These are phyloP conservation scores for Aureobasidium sp. DNA, from an alignment of 2,329 filamentous ascomycete genomes.

Conservation along the genomic window DNA sequence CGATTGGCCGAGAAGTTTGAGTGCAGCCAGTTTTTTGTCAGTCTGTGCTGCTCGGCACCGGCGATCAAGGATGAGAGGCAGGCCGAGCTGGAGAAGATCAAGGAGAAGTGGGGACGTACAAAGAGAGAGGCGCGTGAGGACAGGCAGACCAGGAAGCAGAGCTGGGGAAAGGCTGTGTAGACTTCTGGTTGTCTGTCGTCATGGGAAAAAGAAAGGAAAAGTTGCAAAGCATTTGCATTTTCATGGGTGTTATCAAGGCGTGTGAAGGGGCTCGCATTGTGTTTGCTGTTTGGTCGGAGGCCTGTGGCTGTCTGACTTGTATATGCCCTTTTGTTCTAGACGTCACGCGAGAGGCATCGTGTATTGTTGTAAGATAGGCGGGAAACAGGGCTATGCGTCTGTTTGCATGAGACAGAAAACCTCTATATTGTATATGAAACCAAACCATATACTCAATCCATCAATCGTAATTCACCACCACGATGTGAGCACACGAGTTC, in stretches of 20 bases:
- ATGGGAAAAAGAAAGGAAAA: not conserved
- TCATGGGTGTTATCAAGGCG: conserved; percentile 7
- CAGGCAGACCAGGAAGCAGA: conserved; percentile 49
- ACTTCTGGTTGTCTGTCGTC: not conserved
- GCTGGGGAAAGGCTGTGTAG: conserved; percentile 40
- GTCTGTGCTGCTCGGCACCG: conserved; percentile 49
- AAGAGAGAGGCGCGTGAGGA: conserved; percentile 55
- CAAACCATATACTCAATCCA: not conserved
- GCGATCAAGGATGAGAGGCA: conserved; percentile 34
- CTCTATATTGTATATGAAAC: conserved; percentile 2
- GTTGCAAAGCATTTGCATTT: conserved; percentile 13
- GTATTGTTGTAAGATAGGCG: conserved; percentile 10
- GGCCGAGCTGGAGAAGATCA: conserved; percentile 44
- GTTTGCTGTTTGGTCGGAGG: not conserved
- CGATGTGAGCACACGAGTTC: not conserved
- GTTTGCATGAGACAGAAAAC: not conserved
- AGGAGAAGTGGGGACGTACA: conserved; percentile 52
- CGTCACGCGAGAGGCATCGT: not conserved
- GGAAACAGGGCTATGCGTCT: not conserved
- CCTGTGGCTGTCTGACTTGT: not conserved
- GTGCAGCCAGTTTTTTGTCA: conserved; percentile 55
- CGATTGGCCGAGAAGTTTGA: conserved; percentile 55
- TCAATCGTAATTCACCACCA: not conserved
- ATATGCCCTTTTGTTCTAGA: conserved; percentile 2
- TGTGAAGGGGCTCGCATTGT: not conserved